Percentiles rank a stretch among this genome's conserved stretches.
phyloP scores from a whole-genome alignment of 2,329 filamentous ascomycete genomes.

The Alternaria novae-zelandiae region DNA sequence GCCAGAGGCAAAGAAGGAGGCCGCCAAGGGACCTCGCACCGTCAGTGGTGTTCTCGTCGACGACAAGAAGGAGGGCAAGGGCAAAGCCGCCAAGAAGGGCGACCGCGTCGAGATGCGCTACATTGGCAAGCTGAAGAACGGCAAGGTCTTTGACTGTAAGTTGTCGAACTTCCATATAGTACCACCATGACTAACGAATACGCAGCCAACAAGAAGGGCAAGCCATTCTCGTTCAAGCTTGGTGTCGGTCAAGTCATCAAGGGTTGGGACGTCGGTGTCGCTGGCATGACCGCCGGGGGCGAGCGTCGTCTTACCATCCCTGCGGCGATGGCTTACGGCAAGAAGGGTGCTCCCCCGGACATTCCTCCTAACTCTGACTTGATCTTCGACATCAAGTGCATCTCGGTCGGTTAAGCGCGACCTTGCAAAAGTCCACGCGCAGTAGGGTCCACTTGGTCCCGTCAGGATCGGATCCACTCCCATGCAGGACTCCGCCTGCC shows the following conservation, averaged over 20 bases:
- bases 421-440: constrained; percentile 14
- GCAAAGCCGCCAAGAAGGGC: constrained; percentile 85
- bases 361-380: constrained; percentile 92
- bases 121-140: constrained; percentile 92
- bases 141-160: constrained; percentile 93
- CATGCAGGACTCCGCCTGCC: constrained; percentile 30
- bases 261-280: constrained; percentile 95
- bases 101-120: constrained; percentile 94
- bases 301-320: constrained; percentile 94
- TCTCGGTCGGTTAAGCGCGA: constrained; percentile 53
- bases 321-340: constrained; percentile 86
- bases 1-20: constrained; percentile 58
- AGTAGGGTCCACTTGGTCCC: constrained; percentile 30
- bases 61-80: constrained; percentile 90
- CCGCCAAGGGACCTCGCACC: constrained; percentile 68
- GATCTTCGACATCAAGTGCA: constrained; percentile 76
- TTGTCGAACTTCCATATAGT: constrained; percentile 26
- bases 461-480: constrained; percentile 35
- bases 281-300: constrained; percentile 90
- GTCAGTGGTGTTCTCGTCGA: constrained; percentile 91
- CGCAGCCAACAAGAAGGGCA: constrained; percentile 96
- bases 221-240: constrained; percentile 95
- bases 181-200: constrained; percentile 22
- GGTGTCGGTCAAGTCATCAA: constrained; percentile 97
- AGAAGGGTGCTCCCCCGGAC: constrained; percentile 72